Evolutionary conservation across 208 protist species (phyloP), one percentile per base, ranked within the genome.

Genomic region (Novymonas esmeraldas): DNA sequence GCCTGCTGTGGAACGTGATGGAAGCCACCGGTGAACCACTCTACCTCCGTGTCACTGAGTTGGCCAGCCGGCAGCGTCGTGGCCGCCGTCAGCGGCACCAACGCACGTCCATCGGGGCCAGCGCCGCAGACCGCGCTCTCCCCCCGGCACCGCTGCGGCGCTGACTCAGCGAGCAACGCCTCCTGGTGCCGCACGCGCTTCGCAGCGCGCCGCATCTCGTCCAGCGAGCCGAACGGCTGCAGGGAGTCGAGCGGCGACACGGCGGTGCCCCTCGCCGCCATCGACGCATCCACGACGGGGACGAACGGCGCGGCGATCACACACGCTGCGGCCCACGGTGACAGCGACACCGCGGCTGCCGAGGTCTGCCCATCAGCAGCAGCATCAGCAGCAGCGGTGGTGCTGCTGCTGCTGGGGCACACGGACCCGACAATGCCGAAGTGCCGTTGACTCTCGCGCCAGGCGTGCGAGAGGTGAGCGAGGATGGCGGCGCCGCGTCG

Each of bases 1-100:
- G 51, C 46, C 67, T 95, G 89, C 54, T 92, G 85, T 11, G 89
- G 85, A 3, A 72, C 64, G 52, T 73, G 58, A n/a, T 22, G n/a
- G 65, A 77, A 79, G 22, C 85, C 85, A 39, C 51, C 59, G 1
- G 64, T 70, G 51, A 83, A 78, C 73, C 72, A 76, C 64, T 71
- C 55, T 24, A 82, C 65, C 54, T 79, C 76, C 24, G 20, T 34
- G 20, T 82, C 73, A 31, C 51, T 62, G 39, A 22, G 70, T 48
- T 39, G 58, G 64, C 65, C 73, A 6, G 31, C 52, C 34, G 55
- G 46, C 38, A 77, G 33, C 1, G 45, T 34, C 10, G 52, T 76
- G n/a, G 49, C 60, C 5, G 41, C 22, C 7, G 49, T 33, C 64
- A 68, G 13, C 33, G 49, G 28, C 16, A 20, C 20, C 52, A 29